A percentile compares a stretch with the other conserved stretches of the same genome.
These are phyloP conservation scores for Fusarium proliferatum DNA, from an alignment of 2,329 filamentous ascomycete species.

Conservation along the genomic window DNA sequence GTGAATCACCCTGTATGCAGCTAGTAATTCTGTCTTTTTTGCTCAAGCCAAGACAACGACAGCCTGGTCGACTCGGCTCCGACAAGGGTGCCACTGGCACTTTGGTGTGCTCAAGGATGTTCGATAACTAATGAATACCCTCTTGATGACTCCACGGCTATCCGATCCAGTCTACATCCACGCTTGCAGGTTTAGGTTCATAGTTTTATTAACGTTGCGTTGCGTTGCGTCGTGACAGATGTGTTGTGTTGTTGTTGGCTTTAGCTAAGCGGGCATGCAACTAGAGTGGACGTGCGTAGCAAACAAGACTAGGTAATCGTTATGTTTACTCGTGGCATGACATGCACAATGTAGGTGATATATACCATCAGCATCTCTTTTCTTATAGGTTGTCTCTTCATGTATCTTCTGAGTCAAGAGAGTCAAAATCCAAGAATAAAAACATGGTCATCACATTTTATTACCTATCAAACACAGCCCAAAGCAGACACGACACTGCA, in stretches of 20 bases:
- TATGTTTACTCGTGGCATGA: conserved; percentile 18
- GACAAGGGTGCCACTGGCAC: conserved; percentile 16
- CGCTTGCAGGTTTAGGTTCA: conserved; percentile 11
- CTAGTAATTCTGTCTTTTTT: not conserved
- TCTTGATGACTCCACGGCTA: conserved; percentile 32
- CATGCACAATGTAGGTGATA: conserved; percentile 3
- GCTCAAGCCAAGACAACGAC: conserved; percentile 9
- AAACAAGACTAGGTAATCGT: not conserved
- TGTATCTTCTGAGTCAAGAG: not conserved
- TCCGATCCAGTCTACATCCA: conserved; percentile 6
- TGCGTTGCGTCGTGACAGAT: not conserved
- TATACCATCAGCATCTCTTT: not conserved
- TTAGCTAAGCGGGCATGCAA: conserved; percentile 4
- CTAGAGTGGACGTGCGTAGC: not conserved
- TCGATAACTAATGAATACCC: conserved; percentile 18
- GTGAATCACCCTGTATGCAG: not conserved
- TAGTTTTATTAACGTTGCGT: not conserved
- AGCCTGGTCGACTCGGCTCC: conserved; percentile 3
- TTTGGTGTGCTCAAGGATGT: conserved; percentile 22
- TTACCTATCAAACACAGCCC: not conserved
- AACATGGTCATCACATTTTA: not conserved
- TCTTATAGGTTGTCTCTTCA: not conserved
- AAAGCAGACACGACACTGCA: conserved; percentile 3
- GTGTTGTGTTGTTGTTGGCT: not conserved
- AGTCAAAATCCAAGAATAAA: not conserved